Evolutionary conservation across 345 rosid genomes (phyloP), one percentile per base, ranked within the genome.

Genomic region (Salix caprea): DNA sequence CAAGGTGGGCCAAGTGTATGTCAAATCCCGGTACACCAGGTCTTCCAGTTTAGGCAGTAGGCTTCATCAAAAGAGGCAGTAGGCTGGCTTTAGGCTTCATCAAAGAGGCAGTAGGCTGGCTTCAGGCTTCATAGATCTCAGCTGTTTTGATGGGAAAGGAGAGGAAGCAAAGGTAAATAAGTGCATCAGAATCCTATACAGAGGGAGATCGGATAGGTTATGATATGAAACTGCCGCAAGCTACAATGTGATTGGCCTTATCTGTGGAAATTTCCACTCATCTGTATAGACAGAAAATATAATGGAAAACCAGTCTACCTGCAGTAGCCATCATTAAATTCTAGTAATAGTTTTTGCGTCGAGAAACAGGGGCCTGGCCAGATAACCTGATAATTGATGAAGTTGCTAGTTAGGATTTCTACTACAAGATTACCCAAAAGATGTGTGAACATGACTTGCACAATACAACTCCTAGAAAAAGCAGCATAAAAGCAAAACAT

Each of bases 271-370:
- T 65, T 76, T 67, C 67, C 48, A 69, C 54, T 61, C 67, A 71
- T 65, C 72, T 67, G 36, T 19, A 79, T 19, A 71, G 16, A 76
- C 15, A 44, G 80, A 73, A 68, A 46, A 71, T 26, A 32, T 69
- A 69, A 79, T 69, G 68, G 61, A 77, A 83, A 76, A 71, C 67
- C 67, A 70, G 69, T 76, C 88, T 84, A 88, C 91, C 91, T 84
- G 85, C 78, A 80, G 50, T 70, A 85, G 87, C 87, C 81, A 85
- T 76, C 80, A 76, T 58, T 83, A 80, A 77, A 81, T 81, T 80
- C 89, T 94, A 96, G 89, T 90, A 91, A 84, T 96, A 87, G 86
- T 75, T 96, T 86, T 89, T 94, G 88, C 96, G 95, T 76, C 93
- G 90, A 65, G 97, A 85, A 82, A 83, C 89, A 76, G 97, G 84